Conservation (phyloP, 2,329 filamentous ascomycete genomes). For the Ilyonectria robusta region DNA sequence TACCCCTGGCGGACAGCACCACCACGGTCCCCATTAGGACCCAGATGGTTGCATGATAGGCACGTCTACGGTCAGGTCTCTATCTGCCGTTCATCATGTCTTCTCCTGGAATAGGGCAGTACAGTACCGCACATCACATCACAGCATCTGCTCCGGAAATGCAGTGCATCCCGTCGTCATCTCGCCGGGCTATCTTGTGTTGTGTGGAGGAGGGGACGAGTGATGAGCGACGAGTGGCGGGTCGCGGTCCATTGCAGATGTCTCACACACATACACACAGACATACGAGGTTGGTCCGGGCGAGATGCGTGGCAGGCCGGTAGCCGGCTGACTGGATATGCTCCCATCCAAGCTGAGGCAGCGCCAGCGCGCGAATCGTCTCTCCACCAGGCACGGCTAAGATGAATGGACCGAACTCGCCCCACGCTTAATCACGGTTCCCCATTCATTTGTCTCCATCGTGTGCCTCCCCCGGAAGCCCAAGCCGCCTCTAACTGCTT, state of each 20-base stretch:
- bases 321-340: conserved; percentile 1
- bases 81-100: conserved; percentile 1
- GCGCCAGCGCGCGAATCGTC: conserved; percentile 3
- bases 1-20: conserved; percentile 13
- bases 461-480: conserved; percentile 5
- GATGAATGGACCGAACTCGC: conserved; percentile 45
- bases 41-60: background rate
- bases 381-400: conserved; percentile 26
- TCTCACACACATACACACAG: background rate
- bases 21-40: background rate
- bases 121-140: background rate
- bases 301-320: background rate
- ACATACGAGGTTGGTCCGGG: background rate
- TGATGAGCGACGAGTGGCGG: background rate
- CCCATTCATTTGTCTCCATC: conserved; percentile 25
- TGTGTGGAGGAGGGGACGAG: background rate
- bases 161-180: background rate
- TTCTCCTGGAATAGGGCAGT: background rate
- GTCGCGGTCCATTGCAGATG: background rate
- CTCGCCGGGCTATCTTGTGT: background rate
- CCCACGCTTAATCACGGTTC: conserved; percentile 45
- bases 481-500: conserved; percentile 14
- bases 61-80: background rate
- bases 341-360: background rate
- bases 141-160: background rate